Evolutionary conservation across 441 rosid species (phyloP), one percentile per base, ranked within the genome.

Genomic region (Manihot esculenta): DNA sequence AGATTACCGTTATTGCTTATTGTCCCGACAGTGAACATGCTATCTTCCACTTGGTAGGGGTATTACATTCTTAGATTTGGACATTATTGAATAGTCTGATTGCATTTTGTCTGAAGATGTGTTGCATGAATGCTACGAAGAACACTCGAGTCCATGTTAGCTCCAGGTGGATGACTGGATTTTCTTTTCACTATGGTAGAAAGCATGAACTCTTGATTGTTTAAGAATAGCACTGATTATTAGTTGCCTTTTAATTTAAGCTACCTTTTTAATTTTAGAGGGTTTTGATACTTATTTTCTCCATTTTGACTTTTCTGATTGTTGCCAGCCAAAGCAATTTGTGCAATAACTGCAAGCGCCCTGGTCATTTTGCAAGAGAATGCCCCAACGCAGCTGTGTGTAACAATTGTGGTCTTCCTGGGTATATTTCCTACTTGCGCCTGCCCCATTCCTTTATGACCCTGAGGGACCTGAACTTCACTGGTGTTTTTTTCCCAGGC

Each of bases 341-440:
- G 71, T 91, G 97, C 89, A 89, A 89, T 75, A 91, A 91, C 77
- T 91, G 97, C 82, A 91, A 84, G 76, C 84, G 93, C 42, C 95
- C 93, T 18, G 97, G 94, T 72, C 97, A 91, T 80, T 91, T 78
- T 80, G 97, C 97, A 50, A 85, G 97, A 81, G 97, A 91, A 74
- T 91, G 97, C 73, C 79, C 90, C 23, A 91, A 87, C 83, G 97
- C 76, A 76, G 85, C 91, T 33, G 86, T 89, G 66, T 91, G 95
- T 84, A 88, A 91, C 87, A 91, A 88, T 68, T 91, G 97, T 67
- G 86, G 88, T 62, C 93, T 89, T 74, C 90, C 97, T 1, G 95
- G 97, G 97, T 91, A 77, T 69, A 58, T 15, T 50, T 57, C 24
- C 62, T 18, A 35, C 20, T 20, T 63, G 10, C 35, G 8, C 2